Evolutionary conservation across 345 rosid genomes (phyloP).

Genomic region (Rhodamnia argentea): DNA sequence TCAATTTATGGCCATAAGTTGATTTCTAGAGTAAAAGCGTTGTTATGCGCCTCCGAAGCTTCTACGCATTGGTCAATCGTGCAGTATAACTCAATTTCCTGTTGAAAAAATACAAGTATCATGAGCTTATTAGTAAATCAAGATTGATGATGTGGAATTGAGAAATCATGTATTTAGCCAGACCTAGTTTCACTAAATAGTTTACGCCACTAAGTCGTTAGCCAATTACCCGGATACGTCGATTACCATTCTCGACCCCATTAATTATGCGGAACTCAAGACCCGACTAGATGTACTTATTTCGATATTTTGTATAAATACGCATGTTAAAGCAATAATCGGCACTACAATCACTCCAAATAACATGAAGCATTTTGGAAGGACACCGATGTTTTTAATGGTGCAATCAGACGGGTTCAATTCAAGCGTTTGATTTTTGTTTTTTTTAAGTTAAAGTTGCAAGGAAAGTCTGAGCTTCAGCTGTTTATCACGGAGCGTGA

Average conservation of each 20-base stretch:
- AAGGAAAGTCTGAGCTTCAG: rapidly evolving
- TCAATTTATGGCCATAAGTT: too few relatives aligned
- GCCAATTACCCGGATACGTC: background rate
- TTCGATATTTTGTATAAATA: background rate
- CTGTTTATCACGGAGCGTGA: background rate
- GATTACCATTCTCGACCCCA: background rate
- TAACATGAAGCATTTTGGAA: background rate
- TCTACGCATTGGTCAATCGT: too few relatives aligned
- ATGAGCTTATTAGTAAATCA: too few relatives aligned
- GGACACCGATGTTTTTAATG: background rate
- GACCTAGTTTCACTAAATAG: too few relatives aligned
- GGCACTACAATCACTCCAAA: rapidly evolving
- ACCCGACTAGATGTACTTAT: rapidly evolving
- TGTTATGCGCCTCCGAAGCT: too few relatives aligned
- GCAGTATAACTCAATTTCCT: too few relatives aligned
- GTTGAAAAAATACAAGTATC: too few relatives aligned
- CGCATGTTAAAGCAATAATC: rapidly evolving
- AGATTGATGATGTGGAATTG: too few relatives aligned
- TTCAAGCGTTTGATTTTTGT: rapidly evolving
- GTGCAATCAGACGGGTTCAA: background rate
- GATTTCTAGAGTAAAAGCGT: too few relatives aligned
- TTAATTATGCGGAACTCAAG: background rate
- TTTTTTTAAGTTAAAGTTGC: background rate
- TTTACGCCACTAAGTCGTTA: too few relatives aligned
- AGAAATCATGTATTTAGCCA: too few relatives aligned